phyloP scores from a whole-genome alignment of 129 eudicot genomes.

The sunflower (Helianthus annuus) region DNA sequence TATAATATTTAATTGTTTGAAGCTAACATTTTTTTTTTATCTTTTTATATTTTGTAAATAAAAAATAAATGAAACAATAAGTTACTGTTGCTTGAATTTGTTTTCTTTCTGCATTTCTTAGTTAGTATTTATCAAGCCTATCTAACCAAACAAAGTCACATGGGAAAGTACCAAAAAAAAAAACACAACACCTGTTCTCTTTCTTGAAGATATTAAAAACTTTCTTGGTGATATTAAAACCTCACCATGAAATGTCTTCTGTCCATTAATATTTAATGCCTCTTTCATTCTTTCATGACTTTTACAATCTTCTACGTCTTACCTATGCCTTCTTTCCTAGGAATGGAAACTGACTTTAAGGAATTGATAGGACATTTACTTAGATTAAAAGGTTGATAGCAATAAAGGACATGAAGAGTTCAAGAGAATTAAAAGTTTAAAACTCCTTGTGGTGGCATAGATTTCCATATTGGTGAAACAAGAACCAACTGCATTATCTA shows the following conservation, averaged over 20 bases:
- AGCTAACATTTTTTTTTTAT: not conserved
- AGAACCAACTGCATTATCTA: slow-evolving; percentile 35
- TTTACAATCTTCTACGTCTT: slow-evolving; percentile 36
- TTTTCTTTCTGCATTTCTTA: slow-evolving; percentile 1
- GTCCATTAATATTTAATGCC: slow-evolving; percentile 30
- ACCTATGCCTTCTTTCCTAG: slow-evolving; percentile 38
- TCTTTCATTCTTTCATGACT: slow-evolving; percentile 42
- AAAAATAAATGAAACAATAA: not conserved
- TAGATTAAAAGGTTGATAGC: slow-evolving; percentile 31
- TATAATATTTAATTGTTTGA: not conserved
- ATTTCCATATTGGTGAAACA: slow-evolving; percentile 41
- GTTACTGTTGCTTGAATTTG: not conserved
- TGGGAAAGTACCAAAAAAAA: slow-evolving; percentile 37
- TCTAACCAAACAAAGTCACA: slow-evolving; percentile 33
- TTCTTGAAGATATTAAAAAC: slow-evolving; percentile 29
- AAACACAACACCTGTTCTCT: slow-evolving; percentile 37
- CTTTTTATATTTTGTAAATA: not conserved
- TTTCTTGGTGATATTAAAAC: slow-evolving; percentile 28
- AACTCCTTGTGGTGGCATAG: slow-evolving; percentile 37
- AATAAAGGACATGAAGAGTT: slow-evolving; percentile 39
- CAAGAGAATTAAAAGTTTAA: slow-evolving; percentile 44
- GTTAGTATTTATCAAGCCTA: slow-evolving; percentile 2
- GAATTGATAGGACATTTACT: slow-evolving; percentile 42
- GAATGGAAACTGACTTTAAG: slow-evolving; percentile 30
- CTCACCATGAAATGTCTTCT: slow-evolving; percentile 40